A percentile compares a stretch with the other conserved stretches of the same genome.
phyloP scores from a whole-genome alignment of 768 basidiomycete genomes.

The Tulasnella calospora region DNA sequence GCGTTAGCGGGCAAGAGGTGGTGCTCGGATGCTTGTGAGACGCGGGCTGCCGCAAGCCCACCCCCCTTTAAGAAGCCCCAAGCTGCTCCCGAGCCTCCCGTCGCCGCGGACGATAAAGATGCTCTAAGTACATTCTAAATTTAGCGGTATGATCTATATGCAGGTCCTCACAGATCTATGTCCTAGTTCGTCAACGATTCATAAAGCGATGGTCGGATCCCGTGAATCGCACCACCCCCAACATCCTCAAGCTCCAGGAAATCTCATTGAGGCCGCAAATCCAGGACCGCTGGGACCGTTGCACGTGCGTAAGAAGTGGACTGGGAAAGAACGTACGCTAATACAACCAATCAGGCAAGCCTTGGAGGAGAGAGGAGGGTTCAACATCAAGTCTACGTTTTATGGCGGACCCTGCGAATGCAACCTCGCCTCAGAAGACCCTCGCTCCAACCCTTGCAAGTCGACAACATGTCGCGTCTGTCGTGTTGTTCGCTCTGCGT shows the following conservation, averaged over 20 bases:
- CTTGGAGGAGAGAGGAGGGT: background rate
- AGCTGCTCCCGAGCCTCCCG: background rate
- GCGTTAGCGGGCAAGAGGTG: background rate
- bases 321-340: background rate
- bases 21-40: background rate
- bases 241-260: slow-evolving; percentile 2
- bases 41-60: background rate
- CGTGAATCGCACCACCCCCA: background rate
- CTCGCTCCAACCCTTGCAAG: slow-evolving; percentile 11
- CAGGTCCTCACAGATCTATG: background rate
- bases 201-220: background rate
- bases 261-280: background rate
- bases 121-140: background rate
- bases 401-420: slow-evolving; percentile 8
- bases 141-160: background rate
- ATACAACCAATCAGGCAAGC: background rate
- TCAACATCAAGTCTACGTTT: slow-evolving; percentile 6
- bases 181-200: background rate
- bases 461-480: background rate
- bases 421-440: background rate
- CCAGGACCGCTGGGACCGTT: background rate
- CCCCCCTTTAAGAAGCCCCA: background rate
- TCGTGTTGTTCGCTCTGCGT: background rate
- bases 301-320: background rate
- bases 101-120: background rate